Conservation (phyloP, 768 basidiomycete genomes). For the Boletus rufocinnamomeus region DNA sequence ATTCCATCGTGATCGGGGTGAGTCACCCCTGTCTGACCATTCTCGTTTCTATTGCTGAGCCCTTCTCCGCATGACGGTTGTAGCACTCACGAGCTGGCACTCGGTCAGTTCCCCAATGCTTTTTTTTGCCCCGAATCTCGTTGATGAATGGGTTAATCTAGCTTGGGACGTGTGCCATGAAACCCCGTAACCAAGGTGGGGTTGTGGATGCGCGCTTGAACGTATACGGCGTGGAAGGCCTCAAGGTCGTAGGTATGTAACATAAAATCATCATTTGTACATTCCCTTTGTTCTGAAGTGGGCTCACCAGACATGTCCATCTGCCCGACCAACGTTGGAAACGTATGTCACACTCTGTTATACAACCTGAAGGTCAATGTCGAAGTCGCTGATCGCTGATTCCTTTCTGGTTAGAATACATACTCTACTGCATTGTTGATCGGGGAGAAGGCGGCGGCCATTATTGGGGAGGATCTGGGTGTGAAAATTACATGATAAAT, state of each 20-base stretch:
- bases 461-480: conserved; percentile 55
- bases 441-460: conserved; percentile 62
- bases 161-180: conserved; percentile 74
- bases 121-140: no score
- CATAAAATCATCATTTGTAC: no score
- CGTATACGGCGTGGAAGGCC: conserved; percentile 58
- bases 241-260: conserved; percentile 60
- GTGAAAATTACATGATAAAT: not conserved
- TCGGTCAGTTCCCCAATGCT: conserved; percentile 5
- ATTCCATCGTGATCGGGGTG: conserved; percentile 24
- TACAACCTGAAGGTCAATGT: no score
- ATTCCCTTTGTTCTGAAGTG: not conserved
- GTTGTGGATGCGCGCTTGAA: conserved; percentile 64
- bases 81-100: no score
- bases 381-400: not conserved
- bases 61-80: not conserved
- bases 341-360: conserved; percentile 7
- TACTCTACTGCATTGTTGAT: conserved; percentile 46
- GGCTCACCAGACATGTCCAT: conserved; percentile 40
- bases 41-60: not conserved
- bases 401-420: conserved; percentile 36
- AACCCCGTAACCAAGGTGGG: conserved; percentile 55
- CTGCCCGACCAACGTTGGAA: conserved; percentile 29
- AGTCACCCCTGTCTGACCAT: not conserved
- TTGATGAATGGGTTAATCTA: conserved; percentile 22